These are phyloP conservation scores for Golubevia sp. DNA, from an alignment of 1,284 basidiomycete species.

Conservation along the genomic window DNA sequence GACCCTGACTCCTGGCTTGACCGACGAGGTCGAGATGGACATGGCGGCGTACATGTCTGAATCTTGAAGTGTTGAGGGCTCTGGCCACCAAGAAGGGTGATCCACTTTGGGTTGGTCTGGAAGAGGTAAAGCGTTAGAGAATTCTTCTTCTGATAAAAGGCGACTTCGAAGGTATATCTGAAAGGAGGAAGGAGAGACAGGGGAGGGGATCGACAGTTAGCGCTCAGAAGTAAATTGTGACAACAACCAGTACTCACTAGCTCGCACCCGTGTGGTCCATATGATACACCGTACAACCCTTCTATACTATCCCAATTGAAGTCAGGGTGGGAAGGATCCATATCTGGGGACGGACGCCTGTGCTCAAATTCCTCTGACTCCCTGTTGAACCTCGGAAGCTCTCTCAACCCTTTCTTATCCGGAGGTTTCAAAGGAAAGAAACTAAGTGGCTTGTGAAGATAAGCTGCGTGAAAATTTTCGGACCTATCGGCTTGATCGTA, in stretches of 20 bases:
- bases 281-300: conserved; percentile 36
- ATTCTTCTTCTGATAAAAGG: conserved; percentile 29
- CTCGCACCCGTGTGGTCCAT: conserved; percentile 41
- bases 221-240: too few relatives aligned
- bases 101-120: conserved; percentile 3
- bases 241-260: conserved; percentile 1
- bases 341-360: conserved; percentile 8
- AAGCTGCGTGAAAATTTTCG: too few relatives aligned
- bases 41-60: conserved; percentile 31
- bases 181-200: too few relatives aligned
- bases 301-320: conserved; percentile 35
- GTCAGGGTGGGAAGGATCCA: conserved; percentile 15
- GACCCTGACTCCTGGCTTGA: conserved; percentile 22
- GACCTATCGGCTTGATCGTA: too few relatives aligned
- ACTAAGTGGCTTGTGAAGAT: too few relatives aligned
- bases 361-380: conserved; percentile 6
- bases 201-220: too few relatives aligned
- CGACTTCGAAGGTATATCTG: conserved; percentile 30
- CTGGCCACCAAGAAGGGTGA: conserved; percentile 21
- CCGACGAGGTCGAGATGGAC: conserved; percentile 18
- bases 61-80: conserved; percentile 23
- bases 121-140: conserved; percentile 8
- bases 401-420: too few relatives aligned
- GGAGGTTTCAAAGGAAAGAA: too few relatives aligned
- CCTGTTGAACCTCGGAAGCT: too few relatives aligned